Conservation (phyloP, 2,329 filamentous ascomycete genomes). For the Pyrenophora graminea region DNA sequence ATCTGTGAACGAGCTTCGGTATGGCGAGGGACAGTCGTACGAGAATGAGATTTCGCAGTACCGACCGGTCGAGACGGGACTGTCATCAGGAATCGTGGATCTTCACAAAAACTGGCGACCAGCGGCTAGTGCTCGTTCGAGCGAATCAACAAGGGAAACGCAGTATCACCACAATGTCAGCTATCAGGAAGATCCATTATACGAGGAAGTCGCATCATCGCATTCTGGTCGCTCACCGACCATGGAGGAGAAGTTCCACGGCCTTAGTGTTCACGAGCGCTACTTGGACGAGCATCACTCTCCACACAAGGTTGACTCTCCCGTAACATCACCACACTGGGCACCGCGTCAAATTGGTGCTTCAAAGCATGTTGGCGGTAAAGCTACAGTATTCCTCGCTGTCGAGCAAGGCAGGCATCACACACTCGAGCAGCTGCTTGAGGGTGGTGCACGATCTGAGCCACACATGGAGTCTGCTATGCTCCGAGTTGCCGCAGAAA, state of each 20-base stretch:
- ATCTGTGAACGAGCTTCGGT: slow-evolving; percentile 26
- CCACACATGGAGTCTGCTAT: slow-evolving; percentile 36
- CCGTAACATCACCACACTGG: slow-evolving; percentile 21
- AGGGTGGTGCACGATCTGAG: slow-evolving; percentile 39
- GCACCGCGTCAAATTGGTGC: slow-evolving; percentile 26
- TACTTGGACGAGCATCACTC: slow-evolving; percentile 27
- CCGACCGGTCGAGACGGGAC: slow-evolving; percentile 22
- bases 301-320: slow-evolving; percentile 24
- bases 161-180: slow-evolving; percentile 27
- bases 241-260: slow-evolving; percentile 33
- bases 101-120: slow-evolving; percentile 36
- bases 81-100: slow-evolving; percentile 28
- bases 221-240: slow-evolving; percentile 28
- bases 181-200: slow-evolving; percentile 29
- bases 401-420: slow-evolving; percentile 68
- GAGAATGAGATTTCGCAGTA: slow-evolving; percentile 17
- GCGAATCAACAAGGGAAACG: slow-evolving; percentile 34
- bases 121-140: slow-evolving; percentile 36
- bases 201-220: slow-evolving; percentile 25
- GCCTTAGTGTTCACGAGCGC: slow-evolving; percentile 30
- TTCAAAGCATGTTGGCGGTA: slow-evolving; percentile 40
- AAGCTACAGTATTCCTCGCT: slow-evolving; percentile 54
- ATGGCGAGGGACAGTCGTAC: slow-evolving; percentile 17
- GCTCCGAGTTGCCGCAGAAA: slow-evolving; percentile 37
- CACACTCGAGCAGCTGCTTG: slow-evolving; percentile 48